These are phyloP conservation scores for Adansonia grandidieri DNA, from an alignment of 441 rosid genomes.

Conservation along the genomic window DNA sequence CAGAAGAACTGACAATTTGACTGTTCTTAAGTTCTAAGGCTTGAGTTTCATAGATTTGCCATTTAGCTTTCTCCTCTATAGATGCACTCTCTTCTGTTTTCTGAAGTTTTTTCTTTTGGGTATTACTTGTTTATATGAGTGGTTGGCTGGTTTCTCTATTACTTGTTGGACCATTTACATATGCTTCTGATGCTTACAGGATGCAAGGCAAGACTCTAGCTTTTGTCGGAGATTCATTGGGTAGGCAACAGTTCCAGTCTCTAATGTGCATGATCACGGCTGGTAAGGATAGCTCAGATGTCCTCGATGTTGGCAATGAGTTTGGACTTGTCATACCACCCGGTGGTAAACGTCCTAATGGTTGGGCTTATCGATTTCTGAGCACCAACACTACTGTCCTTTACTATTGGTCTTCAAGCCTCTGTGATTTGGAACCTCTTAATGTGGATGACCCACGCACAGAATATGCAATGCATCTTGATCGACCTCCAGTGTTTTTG, in stretches of 20 bases:
- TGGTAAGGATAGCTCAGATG: conserved; percentile 61
- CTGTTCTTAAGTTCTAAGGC: neutral
- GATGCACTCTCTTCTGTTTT: conserved; percentile 20
- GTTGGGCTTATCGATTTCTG: conserved; percentile 87
- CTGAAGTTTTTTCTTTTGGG: conserved; percentile 6
- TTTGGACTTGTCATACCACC: conserved; percentile 62
- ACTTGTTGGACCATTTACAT: conserved; percentile 24
- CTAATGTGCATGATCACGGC: conserved; percentile 92
- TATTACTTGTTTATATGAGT: neutral
- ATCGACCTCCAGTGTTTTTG: conserved; percentile 84
- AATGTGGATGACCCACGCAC: conserved; percentile 52
- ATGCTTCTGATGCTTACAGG: conserved; percentile 50
- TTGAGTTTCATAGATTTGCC: conserved; percentile 11
- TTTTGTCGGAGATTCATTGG: conserved; percentile 95
- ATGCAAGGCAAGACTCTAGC: conserved; percentile 84
- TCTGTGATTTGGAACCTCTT: conserved; percentile 75
- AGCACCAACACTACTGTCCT: conserved; percentile 80
- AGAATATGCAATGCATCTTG: conserved; percentile 92
- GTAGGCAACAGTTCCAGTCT: conserved; percentile 93
- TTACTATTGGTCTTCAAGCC: conserved; percentile 86
- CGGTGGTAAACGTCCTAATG: conserved; percentile 74
- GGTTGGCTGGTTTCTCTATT: neutral
- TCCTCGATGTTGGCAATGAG: conserved; percentile 69
- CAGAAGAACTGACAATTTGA: conserved; percentile 5
- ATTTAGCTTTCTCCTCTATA: neutral